Evolutionary conservation across 2,329 filamentous ascomycete genomes (phyloP), one percentile per base, ranked within the genome.

Genomic region (Aphanocladium album): DNA sequence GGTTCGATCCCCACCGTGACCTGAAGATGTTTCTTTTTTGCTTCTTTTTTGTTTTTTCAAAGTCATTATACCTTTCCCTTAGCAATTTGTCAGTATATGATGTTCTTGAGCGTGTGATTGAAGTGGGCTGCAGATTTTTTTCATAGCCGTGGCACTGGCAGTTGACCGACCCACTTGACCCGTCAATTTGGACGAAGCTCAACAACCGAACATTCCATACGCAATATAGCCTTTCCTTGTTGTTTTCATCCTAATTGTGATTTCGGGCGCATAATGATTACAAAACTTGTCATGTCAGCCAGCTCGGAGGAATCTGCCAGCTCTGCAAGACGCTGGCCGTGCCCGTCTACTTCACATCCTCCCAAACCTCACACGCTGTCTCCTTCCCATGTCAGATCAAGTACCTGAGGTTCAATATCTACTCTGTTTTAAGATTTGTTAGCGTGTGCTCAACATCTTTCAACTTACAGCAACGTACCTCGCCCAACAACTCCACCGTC

Each of bases 1-100:
- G 57, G 57, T 60, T 60, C 57, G 57, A 60, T 60, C 57, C 57
- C 57, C 57, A 60, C 57, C 57, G 57, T 60, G 57, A 60, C 57
- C 57, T 60, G 30, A 43, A 41, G 19, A 55, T 30, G 25, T 41
- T 60, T 46, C 23, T 54, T 55, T 55, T 60, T 60, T 55, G 43
- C 27, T 33, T 14, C 25, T n/a, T 45, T 53, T 60, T 52, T 53
- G 17, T 12, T 25, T 43, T 30, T 2, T 17, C n/a, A n/a, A n/a
- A n/a, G n/a, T n/a, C n/a, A n/a, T n/a, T n/a, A n/a, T n/a, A n/a
- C n/a, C n/a, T n/a, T n/a, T n/a, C n/a, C n/a, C n/a, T n/a, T n/a
- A n/a, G n/a, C n/a, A n/a, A n/a, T n/a, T n/a, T n/a, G n/a, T n/a
- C n/a, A n/a, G n/a, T 12, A 16, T 39, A 17, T 39, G 5, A 39